A percentile compares a stretch with the other conserved stretches of the same genome.
Conservation (phyloP, 345 rosid genomes). For the Populus tremula region DNA sequence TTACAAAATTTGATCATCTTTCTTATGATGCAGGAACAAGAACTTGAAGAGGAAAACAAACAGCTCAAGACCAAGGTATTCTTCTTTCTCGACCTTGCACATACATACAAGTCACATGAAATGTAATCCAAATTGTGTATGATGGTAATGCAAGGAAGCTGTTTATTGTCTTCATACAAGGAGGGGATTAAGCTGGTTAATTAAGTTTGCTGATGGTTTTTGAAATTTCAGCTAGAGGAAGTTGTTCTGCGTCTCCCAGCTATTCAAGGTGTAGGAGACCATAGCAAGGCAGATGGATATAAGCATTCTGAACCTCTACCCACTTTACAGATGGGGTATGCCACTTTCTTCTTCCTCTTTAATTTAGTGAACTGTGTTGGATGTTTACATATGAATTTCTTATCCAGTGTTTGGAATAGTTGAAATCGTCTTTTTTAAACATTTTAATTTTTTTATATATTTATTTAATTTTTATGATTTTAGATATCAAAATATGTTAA, state of each 20-base stretch:
- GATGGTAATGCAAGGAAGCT: no score
- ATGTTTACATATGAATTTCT: no score
- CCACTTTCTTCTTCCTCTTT: background rate
- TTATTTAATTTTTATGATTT: no score
- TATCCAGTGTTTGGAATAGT: no score
- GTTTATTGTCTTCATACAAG: background rate
- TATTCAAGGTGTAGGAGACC: constrained; percentile 13
- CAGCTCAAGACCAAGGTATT: constrained; percentile 32
- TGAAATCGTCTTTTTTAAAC: fast-evolving
- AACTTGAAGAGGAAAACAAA: constrained; percentile 30
- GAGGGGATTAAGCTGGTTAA: background rate
- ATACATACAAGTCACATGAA: no score
- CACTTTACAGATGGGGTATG: constrained; percentile 15
- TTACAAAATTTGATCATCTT: no score
- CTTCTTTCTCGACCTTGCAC: background rate
- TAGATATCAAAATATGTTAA: no score
- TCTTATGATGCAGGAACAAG: constrained; percentile 23
- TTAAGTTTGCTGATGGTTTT: background rate
- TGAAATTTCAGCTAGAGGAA: constrained; percentile 26
- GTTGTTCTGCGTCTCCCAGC: constrained; percentile 3
- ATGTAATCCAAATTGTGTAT: no score
- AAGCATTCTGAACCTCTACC: background rate
- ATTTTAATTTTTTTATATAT: no score
- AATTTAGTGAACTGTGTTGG: background rate
- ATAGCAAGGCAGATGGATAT: background rate